Percentiles rank a stretch among this genome's conserved stretches.
Conservation (phyloP, 2,329 filamentous ascomycete species). For the Colletotrichum zoysiae region DNA sequence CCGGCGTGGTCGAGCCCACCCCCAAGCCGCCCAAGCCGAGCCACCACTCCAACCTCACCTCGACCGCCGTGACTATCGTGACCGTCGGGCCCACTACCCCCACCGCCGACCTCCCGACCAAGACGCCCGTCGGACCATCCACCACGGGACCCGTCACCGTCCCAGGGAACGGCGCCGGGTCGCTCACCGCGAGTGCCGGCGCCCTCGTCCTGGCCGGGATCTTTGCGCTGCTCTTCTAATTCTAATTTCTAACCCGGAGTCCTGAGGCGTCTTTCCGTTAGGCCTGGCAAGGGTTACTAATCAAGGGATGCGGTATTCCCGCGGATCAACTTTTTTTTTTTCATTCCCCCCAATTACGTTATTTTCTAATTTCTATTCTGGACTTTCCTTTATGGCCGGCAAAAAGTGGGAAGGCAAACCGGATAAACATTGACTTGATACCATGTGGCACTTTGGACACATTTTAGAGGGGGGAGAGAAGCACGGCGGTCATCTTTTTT, state of each 20-base stretch:
- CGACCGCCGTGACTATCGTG: constrained; percentile 28
- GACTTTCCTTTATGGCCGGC: constrained; percentile 38
- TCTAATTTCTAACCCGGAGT: not conserved
- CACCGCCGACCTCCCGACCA: constrained; percentile 12
- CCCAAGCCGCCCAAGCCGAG: constrained; percentile 26
- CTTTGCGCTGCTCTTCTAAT: constrained; percentile 48
- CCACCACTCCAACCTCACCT: constrained; percentile 32
- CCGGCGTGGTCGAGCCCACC: constrained; percentile 35
- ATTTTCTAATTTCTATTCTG: constrained; percentile 23
- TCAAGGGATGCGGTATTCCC: not conserved
- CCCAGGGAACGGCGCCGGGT: constrained; percentile 55
- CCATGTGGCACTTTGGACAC: constrained; percentile 23
- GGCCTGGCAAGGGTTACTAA: not conserved
- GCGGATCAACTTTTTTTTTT: not conserved
- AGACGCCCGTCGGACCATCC: constrained; percentile 23
- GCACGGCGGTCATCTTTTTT: not conserved
- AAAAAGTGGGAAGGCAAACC: constrained; percentile 17
- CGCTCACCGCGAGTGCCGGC: constrained; percentile 51
- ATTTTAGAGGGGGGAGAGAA: not conserved
- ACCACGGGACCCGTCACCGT: constrained; percentile 42
- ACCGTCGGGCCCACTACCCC: constrained; percentile 15
- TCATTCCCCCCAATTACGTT: too few relatives aligned
- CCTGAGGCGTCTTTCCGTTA: not conserved
- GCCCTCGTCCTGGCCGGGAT: constrained; percentile 55
- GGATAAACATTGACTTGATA: constrained; percentile 20